These are phyloP conservation scores for Allantophomopsis lycopodina DNA, from an alignment of 2,329 filamentous ascomycete species.

Conservation along the genomic window DNA sequence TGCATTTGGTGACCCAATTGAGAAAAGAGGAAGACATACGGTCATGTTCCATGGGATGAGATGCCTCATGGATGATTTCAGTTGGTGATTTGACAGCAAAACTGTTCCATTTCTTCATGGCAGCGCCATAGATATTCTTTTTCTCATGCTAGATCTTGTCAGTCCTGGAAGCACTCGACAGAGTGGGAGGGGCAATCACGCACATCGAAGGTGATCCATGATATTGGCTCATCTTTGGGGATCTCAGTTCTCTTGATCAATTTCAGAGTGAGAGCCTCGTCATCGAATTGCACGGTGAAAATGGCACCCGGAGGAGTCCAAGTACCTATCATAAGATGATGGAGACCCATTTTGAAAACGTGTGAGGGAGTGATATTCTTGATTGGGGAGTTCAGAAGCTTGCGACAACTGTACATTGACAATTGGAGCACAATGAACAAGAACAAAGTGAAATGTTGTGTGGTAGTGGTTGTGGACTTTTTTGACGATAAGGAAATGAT, in stretches of 20 bases:
- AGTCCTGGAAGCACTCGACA: conserved; percentile 7
- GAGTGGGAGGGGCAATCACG: conserved; percentile 18
- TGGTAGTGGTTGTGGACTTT: too few species aligned
- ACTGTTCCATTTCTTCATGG: conserved; percentile 89
- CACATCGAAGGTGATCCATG: conserved; percentile 87
- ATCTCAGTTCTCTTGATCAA: conserved; percentile 73
- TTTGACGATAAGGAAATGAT: too few species aligned
- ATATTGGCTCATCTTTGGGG: conserved; percentile 73
- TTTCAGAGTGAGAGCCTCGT: conserved; percentile 60
- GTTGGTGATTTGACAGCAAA: conserved; percentile 64
- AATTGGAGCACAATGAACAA: too few species aligned
- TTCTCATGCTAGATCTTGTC: conserved; percentile 49
- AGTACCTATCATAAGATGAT: conserved; percentile 85
- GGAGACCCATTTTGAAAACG: conserved; percentile 27
- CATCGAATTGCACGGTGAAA: conserved; percentile 80
- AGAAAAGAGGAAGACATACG: conserved; percentile 32
- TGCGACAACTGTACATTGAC: too few species aligned
- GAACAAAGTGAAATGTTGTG: too few species aligned
- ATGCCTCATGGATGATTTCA: conserved; percentile 61
- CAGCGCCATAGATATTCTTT: conserved; percentile 77
- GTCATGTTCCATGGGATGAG: conserved; percentile 64
- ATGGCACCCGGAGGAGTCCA: conserved; percentile 86
- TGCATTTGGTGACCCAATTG: neutral
- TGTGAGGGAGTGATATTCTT: too few species aligned
- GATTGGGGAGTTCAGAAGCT: too few species aligned